These are phyloP conservation scores for Venustampulla echinocandica DNA, from an alignment of 495 filamentous ascomycete species.

Conservation along the genomic window DNA sequence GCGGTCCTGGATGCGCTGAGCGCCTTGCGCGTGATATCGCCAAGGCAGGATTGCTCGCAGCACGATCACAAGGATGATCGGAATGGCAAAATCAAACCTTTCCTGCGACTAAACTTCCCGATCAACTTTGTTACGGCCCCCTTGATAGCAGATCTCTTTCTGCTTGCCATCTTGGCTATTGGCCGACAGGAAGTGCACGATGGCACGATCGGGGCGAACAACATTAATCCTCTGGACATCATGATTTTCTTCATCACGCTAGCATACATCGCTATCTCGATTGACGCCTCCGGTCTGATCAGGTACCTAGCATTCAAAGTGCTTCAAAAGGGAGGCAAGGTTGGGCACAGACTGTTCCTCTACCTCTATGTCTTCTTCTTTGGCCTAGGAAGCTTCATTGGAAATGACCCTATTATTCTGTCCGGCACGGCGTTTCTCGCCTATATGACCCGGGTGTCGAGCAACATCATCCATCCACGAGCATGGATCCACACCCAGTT, in stretches of 20 bases:
- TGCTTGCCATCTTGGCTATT: conserved; percentile 55
- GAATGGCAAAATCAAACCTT: conserved; percentile 21
- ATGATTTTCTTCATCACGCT: conserved; percentile 61
- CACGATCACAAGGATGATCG: conserved; percentile 13
- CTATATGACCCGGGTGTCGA: conserved; percentile 62
- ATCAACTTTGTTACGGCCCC: conserved; percentile 60
- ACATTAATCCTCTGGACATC: conserved; percentile 55
- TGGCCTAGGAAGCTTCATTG: conserved; percentile 52
- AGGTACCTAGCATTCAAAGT: conserved; percentile 58
- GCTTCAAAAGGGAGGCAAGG: conserved; percentile 51
- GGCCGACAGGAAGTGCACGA: conserved; percentile 50
- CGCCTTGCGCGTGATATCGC: conserved; percentile 41
- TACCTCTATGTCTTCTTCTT: conserved; percentile 64
- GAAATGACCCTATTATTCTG: conserved; percentile 62
- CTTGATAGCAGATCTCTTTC: conserved; percentile 54
- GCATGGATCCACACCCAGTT: conserved; percentile 66
- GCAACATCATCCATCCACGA: conserved; percentile 55
- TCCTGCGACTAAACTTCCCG: conserved; percentile 43
- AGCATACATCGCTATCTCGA: conserved; percentile 67
- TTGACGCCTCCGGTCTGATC: conserved; percentile 61
- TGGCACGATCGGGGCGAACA: conserved; percentile 50
- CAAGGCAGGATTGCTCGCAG: conserved; percentile 23
- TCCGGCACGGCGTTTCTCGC: conserved; percentile 61
- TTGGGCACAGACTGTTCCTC: conserved; percentile 54
- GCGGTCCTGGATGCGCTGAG: conserved; percentile 33